Percentiles rank a stretch among this genome's conserved stretches.
Evolutionary conservation across 1,284 basidiomycete species (phyloP).

Genomic region (Apiotrichum brassicae): DNA sequence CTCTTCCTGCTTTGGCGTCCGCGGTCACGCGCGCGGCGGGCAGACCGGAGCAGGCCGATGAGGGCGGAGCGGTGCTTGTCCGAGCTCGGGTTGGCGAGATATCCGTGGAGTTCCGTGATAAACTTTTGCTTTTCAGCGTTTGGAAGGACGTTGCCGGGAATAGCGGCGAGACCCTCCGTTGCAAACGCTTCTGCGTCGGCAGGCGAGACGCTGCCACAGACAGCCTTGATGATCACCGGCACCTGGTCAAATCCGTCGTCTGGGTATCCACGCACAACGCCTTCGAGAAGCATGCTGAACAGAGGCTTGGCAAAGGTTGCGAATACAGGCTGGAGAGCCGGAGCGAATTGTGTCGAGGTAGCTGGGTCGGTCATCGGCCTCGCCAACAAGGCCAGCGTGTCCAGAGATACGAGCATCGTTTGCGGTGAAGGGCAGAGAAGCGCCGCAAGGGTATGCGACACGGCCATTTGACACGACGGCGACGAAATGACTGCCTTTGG

Average conservation of each 20-base stretch:
- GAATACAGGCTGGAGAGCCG: conserved; percentile 56
- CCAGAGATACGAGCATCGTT: conserved; percentile 71
- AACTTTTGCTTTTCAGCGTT: conserved; percentile 68
- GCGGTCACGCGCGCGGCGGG: conserved; percentile 35
- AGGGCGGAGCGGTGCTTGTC: conserved; percentile 31
- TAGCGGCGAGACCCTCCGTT: conserved; percentile 60
- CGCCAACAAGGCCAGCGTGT: conserved; percentile 70
- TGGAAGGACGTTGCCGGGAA: conserved; percentile 61
- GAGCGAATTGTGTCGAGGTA: conserved; percentile 20
- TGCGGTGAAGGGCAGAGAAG: conserved; percentile 74
- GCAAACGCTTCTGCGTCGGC: conserved; percentile 66
- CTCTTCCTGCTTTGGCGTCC: conserved; percentile 19
- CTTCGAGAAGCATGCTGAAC: conserved; percentile 63
- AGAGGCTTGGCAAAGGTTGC: conserved; percentile 69
- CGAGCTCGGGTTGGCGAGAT: conserved; percentile 36
- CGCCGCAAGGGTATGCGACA: conserved; percentile 67
- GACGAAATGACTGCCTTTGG: conserved; percentile 75
- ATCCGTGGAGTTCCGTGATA: conserved; percentile 66
- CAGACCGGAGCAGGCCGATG: conserved; percentile 32
- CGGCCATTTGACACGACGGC: conserved; percentile 64
- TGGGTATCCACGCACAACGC: conserved; percentile 64
- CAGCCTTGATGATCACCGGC: conserved; percentile 67
- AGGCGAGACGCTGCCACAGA: conserved; percentile 61
- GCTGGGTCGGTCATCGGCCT: conserved; percentile 48
- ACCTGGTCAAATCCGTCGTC: conserved; percentile 73